Base-by-base conservation (phyloP, 2,329 filamentous ascomycete genomes). In the Pseudocercospora vitis region DNA sequence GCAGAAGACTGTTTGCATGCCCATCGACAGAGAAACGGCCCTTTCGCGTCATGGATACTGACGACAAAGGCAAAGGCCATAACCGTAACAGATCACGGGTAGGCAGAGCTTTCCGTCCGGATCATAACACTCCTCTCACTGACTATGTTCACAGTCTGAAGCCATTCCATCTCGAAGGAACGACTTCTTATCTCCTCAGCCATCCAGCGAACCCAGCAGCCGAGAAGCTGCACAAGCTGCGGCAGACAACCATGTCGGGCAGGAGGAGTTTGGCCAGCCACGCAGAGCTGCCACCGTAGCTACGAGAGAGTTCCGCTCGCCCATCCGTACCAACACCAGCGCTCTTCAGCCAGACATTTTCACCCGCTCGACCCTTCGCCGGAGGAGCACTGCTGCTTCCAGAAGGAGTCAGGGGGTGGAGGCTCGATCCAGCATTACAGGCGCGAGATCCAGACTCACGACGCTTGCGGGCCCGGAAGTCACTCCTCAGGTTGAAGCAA, bases 391-490 rank as follows among this genome's bases (percentile, higher is more conserved):
- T 9, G 55, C 49, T 14, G 19, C 37, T 9, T 59, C 54, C 14
- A 37, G 55, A 18, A 48, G 48, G 18, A 62, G 52, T 48, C 37
- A 40, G 23, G 57, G 50, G 5, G 33, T 28, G 8, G 35, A 46
- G 16, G 55, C 26, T 12, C 48, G 31, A 5, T 37, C 42, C 14
- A 61, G 59, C 42, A 52, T 53, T 14, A 35, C 39, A 11, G 58
- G 50, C 12, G 54, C 54, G 31, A 56, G 56, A 35, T 57, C 58
- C 7, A 48, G 49, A 45, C 28, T 58, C 7, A 18, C 52, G 26
- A 58, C 58, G 11, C 47, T 60, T 4, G 62, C 63, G 46, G 63
- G 63, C 1, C 49, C 54, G 6, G 59, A 62, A 2, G 58, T 63
- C 14, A 55, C 54, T 18, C 39, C 59, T 16, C 53, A 58, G 19